Evolutionary conservation across 768 basidiomycete genomes (phyloP), one percentile per base, ranked within the genome.

Genomic region (Lactifluus subvellereus): DNA sequence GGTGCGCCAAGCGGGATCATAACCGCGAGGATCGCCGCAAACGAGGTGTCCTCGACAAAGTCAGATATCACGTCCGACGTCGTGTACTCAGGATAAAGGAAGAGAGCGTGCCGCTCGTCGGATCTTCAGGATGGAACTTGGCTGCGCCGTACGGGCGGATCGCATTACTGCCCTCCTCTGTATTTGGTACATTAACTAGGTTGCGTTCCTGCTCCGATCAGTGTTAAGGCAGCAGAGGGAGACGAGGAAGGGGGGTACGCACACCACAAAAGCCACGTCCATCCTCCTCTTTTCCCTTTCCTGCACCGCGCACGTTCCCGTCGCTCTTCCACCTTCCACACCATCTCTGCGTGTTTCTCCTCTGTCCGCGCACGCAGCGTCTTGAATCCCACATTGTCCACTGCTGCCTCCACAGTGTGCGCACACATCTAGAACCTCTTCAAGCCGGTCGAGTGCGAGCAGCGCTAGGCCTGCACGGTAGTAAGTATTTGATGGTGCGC

Each of bases 71-170:
- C 80, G 74, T 99, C 97, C 33, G 95, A 92, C 6, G 85, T 92
- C 11, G 87, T 84, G 66, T 94, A 80, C 72, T 93, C 87, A 6
- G 97, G 97, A 74, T 98, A 97, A 64, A 98, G 80, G 75, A 98
- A 89, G 78, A 97, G 13, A 96, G 80, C 0, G 84, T 85, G 64
- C 73, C 71, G 67, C 79, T 67, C 60, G 84, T 76, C 60, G 83
- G 71, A 74, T 86, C 88, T 64, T 87, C 84, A 3, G 80, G 71
- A 70, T 89, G 86, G 69, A 88, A 88, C 59, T 82, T 80, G 8
- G 90, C 85, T 55, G 75, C 74, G 6, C 47, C 20, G 70, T 83
- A 86, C 7, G 84, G 84, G 20, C 47, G 47, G 69, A 81, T 84
- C 43, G 79, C 76, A 33, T n/a, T n/a, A 6, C 80, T 78, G 30